Evolutionary conservation across 306 rosid species (phyloP), one percentile per base, ranked within the genome.

Genomic region (Ormosia semicastrata): DNA sequence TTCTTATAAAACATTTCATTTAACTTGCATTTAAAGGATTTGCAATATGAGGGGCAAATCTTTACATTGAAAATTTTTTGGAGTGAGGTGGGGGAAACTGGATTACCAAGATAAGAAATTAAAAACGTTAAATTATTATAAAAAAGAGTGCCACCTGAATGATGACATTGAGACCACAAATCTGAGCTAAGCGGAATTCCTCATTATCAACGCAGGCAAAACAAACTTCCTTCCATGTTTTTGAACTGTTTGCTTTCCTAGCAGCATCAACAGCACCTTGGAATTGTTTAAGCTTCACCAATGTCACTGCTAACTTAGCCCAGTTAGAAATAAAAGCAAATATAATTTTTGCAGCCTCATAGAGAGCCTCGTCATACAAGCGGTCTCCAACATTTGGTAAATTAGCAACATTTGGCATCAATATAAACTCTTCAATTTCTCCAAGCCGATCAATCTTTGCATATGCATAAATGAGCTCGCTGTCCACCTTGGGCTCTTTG

Each of bases 251-350:
- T 74, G 97, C 94, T 90, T 92, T 92, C 79, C 97, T 78, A 71
- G 97, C 97, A 64, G 93, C 97, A 86, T 92, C 97, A 82, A 92
- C 94, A 66, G 94, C 97, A 43, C 97, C 93, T 87, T 92, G 97
- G 85, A 90, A 92, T 64, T 92, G 93, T 60, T 89, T 65, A 68
- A 92, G 88, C 88, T 86, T 90, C 83, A 92, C 94, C 39, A 92
- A 87, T 15, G 97, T 92, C 82, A 87, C 43, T 3, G 97, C 97
- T 77, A 92, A 78, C 85, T 92, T 92, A 73, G 97, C 92, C 97
- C 97, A 92, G 86, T 92, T 92, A 46, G 97, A 90, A 73, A 87
- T 92, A 66, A 92, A 92, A 37, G 92, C 90, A 82, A 64, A 92
- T 84, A 92, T 90, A 65, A 92, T 92, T 70, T 92, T 92, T 37